Evolutionary conservation across 108 stramenopile species (phyloP), one percentile per base, ranked within the genome.

Genomic region (Pseudonitzschia pungens): DNA sequence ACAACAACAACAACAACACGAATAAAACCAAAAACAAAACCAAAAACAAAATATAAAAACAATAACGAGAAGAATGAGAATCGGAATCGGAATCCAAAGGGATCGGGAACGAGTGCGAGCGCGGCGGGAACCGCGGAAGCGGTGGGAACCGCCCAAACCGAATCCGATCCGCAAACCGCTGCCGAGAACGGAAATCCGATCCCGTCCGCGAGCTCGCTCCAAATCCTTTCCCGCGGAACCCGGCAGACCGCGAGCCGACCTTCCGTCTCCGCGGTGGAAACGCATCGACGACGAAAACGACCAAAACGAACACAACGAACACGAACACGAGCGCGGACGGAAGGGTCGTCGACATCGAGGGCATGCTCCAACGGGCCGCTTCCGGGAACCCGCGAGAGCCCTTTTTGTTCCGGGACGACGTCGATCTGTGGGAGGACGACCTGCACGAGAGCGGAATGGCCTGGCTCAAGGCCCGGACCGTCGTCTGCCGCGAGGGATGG

Each of bases 351-450:
- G 21, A 62, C 22, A 62, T 62, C n/a, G 60, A 62, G 36, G 60
- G 60, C 11, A 40, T 62, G 36, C 22, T 62, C 20, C 8, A n/a
- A 9, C 60, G 60, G 0, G 18, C 32, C n/a, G 33, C 26, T 7
- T 8, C 57, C 2, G 9, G 10, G 10, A 51, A 51, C 10, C 50
- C n/a, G n/a, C 50, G 10, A 2, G 22, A 10, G 9, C n/a, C 60
- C 7, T n/a, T 62, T 3, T 18, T 8, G 7, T 62, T 62, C 20
- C 32, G 60, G 36, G 60, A 62, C 12, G 60, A 62, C 36, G 29
- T 62, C 32, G 36, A 33, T n/a, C 36, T 62, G 36, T 62, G 60
- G 60, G 32, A 33, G 10, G 60, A 62, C 29, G 60, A 62, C 29
- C 29, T 62, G 7, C 60, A 62, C 36, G 60, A 62, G n/a, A 62